Evolutionary conservation across 2,329 filamentous ascomycete species (phyloP).

Genomic region (Sclerotinia spermophila): DNA sequence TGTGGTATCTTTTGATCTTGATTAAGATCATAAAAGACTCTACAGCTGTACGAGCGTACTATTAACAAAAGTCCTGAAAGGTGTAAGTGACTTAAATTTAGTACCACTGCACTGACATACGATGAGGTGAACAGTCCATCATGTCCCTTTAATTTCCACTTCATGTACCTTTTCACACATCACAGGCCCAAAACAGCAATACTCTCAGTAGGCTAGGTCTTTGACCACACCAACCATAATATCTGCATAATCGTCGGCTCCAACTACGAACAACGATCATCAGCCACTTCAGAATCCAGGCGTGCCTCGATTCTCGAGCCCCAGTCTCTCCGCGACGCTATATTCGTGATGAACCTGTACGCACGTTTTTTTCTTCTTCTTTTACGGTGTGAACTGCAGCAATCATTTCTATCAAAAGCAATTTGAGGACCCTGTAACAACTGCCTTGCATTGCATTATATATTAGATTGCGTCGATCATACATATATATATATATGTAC

Average conservation of each 20-base stretch:
- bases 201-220: not conserved
- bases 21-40: not conserved
- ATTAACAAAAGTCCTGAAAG: not conserved
- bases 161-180: not conserved
- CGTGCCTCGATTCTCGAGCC: not conserved
- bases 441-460: not conserved
- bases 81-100: not conserved
- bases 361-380: not conserved
- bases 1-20: not conserved
- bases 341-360: not conserved
- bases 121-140: constrained; percentile 1
- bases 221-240: not conserved
- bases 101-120: not conserved
- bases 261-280: not conserved
- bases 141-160: constrained; percentile 4
- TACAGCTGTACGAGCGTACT: not conserved
- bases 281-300: not conserved
- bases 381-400: not conserved
- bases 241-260: not conserved
- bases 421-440: not conserved
- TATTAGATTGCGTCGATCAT: not conserved
- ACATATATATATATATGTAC: constrained; percentile 1
- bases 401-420: not conserved
- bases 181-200: not conserved
- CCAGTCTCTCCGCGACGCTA: not conserved